Evolutionary conservation across 2,329 filamentous ascomycete species (phyloP), one percentile per base, ranked within the genome.

Genomic region (Pseudocercospora musae): DNA sequence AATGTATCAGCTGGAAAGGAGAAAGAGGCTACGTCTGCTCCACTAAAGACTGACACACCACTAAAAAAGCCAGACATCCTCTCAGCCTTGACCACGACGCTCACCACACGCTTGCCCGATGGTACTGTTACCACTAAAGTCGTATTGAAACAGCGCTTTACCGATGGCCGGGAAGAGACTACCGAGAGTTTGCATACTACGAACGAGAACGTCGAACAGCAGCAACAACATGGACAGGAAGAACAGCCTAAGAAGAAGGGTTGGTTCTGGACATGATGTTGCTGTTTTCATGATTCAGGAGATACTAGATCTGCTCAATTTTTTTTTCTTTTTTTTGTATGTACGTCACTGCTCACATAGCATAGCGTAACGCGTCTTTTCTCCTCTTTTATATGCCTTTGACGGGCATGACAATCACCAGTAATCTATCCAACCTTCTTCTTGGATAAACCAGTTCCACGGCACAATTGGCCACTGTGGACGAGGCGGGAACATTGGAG

Each of bases 101-200:
- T 85, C 65, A 82, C 82, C 3, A 81, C 78, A 3, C 81, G 80
- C 2, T 75, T 82, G 1, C 77, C 83, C 0, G 85, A 88, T 70
- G 86, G 86, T 11, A 83, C 82, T 0, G 75, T 86, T 2, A 82
- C 83, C 8, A 87, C 83, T 0, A 86, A 83, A 67, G 80, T 81
- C 1, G 76, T 85, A 9, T 74, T 85, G 15, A 87, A 84, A 65
- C 84, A 82, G 69, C 79, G 82, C 2, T 88, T 86, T 68, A 77
- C 82, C 0, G 85, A 88, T 74, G 86, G 86, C 0, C 78, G 80
- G 3, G 85, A 87, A 69, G 85, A 87, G 71, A 84, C 75, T 33
- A 80, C 82, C 8, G 83, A 86, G 67, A 84, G 81, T 7, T 75
- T 82, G 3, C 81, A 86, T 37, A 81, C 78, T 0, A 55, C 55